phyloP scores from a whole-genome alignment of 192 early-diverging fungal genomes.

The Coemansia sp. region DNA sequence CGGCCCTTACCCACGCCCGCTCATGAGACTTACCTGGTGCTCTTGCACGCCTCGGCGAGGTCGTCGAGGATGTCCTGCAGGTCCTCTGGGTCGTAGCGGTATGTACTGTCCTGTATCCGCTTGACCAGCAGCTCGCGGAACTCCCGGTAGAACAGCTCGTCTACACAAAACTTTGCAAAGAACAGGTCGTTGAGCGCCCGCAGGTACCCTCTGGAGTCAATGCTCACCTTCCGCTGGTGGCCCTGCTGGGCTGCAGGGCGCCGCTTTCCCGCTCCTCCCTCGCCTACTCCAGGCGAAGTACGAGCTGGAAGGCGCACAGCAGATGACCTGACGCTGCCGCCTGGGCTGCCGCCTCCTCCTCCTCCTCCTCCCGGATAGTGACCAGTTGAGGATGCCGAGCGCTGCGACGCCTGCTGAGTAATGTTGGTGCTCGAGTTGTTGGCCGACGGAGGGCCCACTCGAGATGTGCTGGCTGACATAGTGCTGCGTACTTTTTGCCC shows the following conservation, averaged over 20 bases:
- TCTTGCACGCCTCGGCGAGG: slow-evolving; percentile 49
- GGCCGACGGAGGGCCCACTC: slow-evolving; percentile 23
- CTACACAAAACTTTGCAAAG: slow-evolving; percentile 56
- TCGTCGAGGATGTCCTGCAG: slow-evolving; percentile 48
- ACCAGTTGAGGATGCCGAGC: slow-evolving; percentile 22
- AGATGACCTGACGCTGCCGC: slow-evolving; percentile 4
- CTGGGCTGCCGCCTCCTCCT: slow-evolving; percentile 1
- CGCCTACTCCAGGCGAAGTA: slow-evolving; percentile 11
- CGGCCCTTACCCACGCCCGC: too few species aligned
- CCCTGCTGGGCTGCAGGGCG: slow-evolving; percentile 8
- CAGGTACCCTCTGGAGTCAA: slow-evolving; percentile 46
- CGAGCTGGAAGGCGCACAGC: slow-evolving; percentile 11
- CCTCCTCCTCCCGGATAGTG: slow-evolving; percentile 11
- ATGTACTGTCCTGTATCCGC: slow-evolving; percentile 54
- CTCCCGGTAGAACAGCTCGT: slow-evolving; percentile 55
- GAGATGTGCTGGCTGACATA: slow-evolving; percentile 18
- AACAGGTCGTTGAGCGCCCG: slow-evolving; percentile 55
- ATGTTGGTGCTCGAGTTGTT: slow-evolving; percentile 40
- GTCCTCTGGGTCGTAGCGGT: slow-evolving; percentile 40
- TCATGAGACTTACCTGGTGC: slow-evolving; percentile 44
- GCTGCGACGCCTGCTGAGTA: slow-evolving; percentile 31
- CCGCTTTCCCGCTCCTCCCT: slow-evolving; percentile 6
- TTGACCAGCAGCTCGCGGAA: slow-evolving; percentile 52
- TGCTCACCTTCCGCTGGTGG: slow-evolving; percentile 37
- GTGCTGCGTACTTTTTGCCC: slow-evolving; percentile 45